These are phyloP conservation scores for Rhododendron simsii DNA, from an alignment of 148 eudicot genomes.

Conservation along the genomic window DNA sequence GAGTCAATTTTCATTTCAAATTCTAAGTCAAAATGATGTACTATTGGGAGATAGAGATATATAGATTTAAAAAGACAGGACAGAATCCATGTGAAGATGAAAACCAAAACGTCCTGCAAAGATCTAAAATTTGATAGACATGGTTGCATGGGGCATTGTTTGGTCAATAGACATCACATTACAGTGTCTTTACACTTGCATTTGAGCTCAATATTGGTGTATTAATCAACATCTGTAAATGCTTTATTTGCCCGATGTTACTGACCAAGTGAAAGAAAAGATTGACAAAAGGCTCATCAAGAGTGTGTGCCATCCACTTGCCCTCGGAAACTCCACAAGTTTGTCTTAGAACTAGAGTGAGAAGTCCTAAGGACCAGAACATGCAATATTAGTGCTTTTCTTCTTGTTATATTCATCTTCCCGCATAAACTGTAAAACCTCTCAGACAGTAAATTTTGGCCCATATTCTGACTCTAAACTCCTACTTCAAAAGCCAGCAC, in stretches of 20 bases:
- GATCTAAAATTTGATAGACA: not conserved
- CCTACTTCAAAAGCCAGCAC: not conserved
- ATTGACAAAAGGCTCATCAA: not conserved
- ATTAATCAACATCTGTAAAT: not conserved
- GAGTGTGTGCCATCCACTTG: not conserved
- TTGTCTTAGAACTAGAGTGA: not conserved
- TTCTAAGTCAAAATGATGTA: constrained; percentile 2
- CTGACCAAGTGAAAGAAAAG: not conserved
- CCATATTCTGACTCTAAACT: not conserved
- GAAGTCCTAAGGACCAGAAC: not conserved
- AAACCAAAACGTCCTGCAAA: not conserved
- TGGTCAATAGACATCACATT: not conserved
- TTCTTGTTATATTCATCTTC: not conserved
- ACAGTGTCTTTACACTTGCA: not conserved
- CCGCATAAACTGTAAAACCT: not conserved
- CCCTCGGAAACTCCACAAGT: not conserved
- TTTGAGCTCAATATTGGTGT: not conserved
- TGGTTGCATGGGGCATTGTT: not conserved
- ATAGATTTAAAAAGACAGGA: not conserved
- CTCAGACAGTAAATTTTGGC: not conserved
- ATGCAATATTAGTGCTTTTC: not conserved
- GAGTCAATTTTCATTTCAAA: not conserved
- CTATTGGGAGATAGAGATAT: not conserved
- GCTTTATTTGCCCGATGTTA: not conserved
- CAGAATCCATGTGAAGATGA: not conserved